Evolutionary conservation across 805 yeast species (phyloP).

Genomic region (Alloascoidea africana): DNA sequence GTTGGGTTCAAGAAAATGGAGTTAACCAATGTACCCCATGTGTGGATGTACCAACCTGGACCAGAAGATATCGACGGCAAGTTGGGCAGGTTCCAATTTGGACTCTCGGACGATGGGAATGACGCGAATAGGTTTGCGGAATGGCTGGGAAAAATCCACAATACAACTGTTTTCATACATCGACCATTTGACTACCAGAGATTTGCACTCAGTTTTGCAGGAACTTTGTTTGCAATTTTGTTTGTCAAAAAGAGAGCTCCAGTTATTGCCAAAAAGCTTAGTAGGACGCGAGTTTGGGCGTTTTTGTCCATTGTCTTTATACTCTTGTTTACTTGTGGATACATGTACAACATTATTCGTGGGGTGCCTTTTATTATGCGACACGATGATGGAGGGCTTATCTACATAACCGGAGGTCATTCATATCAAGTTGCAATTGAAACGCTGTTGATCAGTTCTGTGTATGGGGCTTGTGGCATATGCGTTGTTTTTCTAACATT

Average conservation of each 20-base stretch:
- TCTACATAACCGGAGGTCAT: conserved; percentile 50
- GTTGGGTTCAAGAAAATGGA: conserved; percentile 30
- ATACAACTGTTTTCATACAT: conserved; percentile 12
- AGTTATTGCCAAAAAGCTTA: conserved; percentile 23
- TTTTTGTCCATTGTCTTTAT: conserved; percentile 42
- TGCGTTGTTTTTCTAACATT: not conserved
- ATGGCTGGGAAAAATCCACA: conserved; percentile 7
- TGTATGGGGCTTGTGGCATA: conserved; percentile 26
- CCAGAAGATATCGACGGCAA: conserved; percentile 15
- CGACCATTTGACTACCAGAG: conserved; percentile 25
- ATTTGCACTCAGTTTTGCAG: conserved; percentile 16
- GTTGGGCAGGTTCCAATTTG: not conserved
- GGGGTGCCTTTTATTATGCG: conserved; percentile 38
- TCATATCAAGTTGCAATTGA: conserved; percentile 75
- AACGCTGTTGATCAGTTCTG: conserved; percentile 67
- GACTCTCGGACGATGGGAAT: not conserved
- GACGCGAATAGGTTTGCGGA: conserved; percentile 7
- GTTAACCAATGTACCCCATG: conserved; percentile 65
- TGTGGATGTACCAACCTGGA: conserved; percentile 46
- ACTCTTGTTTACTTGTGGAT: conserved; percentile 72
- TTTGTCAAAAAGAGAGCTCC: conserved; percentile 9
- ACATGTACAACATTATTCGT: conserved; percentile 87
- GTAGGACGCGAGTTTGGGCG: conserved; percentile 58
- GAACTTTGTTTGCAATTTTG: conserved; percentile 22
- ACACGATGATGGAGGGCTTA: conserved; percentile 23